phyloP scores from a whole-genome alignment of 2,329 filamentous ascomycete species.

The Pyrenophora graminea region DNA sequence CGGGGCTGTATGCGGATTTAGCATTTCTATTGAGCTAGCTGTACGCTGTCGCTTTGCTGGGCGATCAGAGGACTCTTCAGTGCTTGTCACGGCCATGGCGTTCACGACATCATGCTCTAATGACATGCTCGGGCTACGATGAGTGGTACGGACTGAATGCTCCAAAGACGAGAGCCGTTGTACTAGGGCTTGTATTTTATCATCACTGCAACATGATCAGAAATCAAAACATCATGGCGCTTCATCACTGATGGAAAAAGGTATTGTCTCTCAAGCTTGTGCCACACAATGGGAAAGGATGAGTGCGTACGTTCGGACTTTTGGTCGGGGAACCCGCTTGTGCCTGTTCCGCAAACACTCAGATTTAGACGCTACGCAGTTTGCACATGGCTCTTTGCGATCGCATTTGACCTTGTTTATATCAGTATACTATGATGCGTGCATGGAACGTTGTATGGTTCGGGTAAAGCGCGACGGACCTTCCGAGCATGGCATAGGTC shows the following conservation, averaged over 20 bases:
- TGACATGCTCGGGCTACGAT: conserved; percentile 7
- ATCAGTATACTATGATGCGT: conserved; percentile 1
- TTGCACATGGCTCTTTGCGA: conserved; percentile 40
- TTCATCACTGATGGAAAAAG: neutral
- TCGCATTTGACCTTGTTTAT: conserved; percentile 40
- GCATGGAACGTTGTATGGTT: neutral
- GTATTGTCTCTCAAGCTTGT: neutral
- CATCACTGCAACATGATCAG: conserved; percentile 23
- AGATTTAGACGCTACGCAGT: conserved; percentile 30
- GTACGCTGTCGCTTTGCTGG: conserved; percentile 29
- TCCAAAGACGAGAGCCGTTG: conserved; percentile 35
- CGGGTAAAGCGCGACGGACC: neutral
- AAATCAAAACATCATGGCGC: neutral
- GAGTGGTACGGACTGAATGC: conserved; percentile 24
- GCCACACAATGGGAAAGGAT: neutral
- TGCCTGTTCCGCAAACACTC: conserved; percentile 41
- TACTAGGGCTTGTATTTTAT: conserved; percentile 38
- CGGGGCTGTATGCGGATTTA: conserved; percentile 14
- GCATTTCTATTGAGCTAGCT: conserved; percentile 17
- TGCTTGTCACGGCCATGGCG: conserved; percentile 1
- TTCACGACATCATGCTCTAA: conserved; percentile 3
- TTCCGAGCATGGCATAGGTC: conserved; percentile 35
- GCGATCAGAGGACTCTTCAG: conserved; percentile 15
- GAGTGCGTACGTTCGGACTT: conserved; percentile 30
- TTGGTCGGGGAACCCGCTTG: conserved; percentile 32